Conservation (phyloP, 768 basidiomycete species). For the Porpolomopsis calyptriformis region DNA sequence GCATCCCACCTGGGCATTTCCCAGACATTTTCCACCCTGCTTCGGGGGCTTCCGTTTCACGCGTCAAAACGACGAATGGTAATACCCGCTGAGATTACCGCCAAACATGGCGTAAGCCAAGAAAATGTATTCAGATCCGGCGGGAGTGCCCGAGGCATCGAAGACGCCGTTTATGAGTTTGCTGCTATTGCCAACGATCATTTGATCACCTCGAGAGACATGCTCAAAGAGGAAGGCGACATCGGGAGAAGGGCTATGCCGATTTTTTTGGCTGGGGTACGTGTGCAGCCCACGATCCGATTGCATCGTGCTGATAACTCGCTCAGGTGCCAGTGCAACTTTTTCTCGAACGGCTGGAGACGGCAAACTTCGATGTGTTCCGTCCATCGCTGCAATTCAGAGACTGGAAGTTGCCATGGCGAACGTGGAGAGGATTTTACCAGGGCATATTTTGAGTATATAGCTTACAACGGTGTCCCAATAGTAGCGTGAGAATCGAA, state of each 20-base stretch:
- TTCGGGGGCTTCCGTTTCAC: slow-evolving; percentile 72
- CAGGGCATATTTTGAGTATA: slow-evolving; percentile 27
- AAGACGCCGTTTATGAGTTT: slow-evolving; percentile 75
- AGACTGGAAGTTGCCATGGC: slow-evolving; percentile 74
- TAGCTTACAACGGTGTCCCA: too few species aligned
- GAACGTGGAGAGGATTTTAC: slow-evolving; percentile 41
- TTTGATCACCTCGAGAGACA: slow-evolving; percentile 59
- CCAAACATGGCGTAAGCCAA: slow-evolving; percentile 65
- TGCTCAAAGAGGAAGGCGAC: slow-evolving; percentile 44
- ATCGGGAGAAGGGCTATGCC: slow-evolving; percentile 50
- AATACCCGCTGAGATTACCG: slow-evolving; percentile 75
- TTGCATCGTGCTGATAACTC: neutral
- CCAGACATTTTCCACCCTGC: slow-evolving; percentile 56
- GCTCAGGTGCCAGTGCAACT: slow-evolving; percentile 56
- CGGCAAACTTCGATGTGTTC: slow-evolving; percentile 63
- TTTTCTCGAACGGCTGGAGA: slow-evolving; percentile 58
- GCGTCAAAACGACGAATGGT: slow-evolving; percentile 59
- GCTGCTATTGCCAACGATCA: slow-evolving; percentile 76
- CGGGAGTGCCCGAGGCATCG: slow-evolving; percentile 35
- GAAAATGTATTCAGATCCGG: slow-evolving; percentile 66
- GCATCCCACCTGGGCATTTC: slow-evolving; percentile 76
- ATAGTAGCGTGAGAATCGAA: neutral
- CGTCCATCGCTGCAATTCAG: slow-evolving; percentile 47
- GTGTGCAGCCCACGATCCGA: slow-evolving; percentile 21
- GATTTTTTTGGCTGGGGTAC: slow-evolving; percentile 60